Percentiles rank a stretch among this genome's conserved stretches.
Conservation (phyloP, 306 rosid species). For the Ziziphus jujuba region DNA sequence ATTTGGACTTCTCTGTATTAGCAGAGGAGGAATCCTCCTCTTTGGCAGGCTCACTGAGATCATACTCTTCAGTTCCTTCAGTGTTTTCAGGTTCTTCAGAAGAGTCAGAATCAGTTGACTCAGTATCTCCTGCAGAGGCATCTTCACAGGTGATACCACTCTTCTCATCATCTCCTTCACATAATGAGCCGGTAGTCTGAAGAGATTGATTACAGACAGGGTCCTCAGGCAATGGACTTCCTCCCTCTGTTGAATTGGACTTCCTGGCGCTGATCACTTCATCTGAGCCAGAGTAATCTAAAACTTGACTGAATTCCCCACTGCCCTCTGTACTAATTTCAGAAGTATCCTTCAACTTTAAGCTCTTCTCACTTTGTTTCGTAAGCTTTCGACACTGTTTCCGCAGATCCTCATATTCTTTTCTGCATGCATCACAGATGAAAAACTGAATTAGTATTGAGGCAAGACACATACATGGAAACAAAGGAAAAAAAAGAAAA, state of each 20-base stretch:
- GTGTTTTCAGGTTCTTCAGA: slow-evolving; percentile 23
- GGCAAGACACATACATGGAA: background rate
- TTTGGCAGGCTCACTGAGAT: slow-evolving; percentile 11
- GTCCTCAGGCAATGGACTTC: slow-evolving; percentile 12
- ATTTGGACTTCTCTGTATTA: slow-evolving; percentile 7
- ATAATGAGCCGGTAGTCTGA: slow-evolving; percentile 15
- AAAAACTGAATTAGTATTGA: background rate
- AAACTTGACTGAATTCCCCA: slow-evolving; percentile 20
- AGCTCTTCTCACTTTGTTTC: slow-evolving; percentile 12
- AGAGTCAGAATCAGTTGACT: slow-evolving; percentile 28
- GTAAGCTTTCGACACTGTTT: slow-evolving; percentile 12
- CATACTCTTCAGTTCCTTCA: slow-evolving; percentile 18
- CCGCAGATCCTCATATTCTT: slow-evolving; percentile 23
- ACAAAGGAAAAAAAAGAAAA: background rate
- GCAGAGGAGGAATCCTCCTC: slow-evolving; percentile 17
- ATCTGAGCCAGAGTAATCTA: slow-evolving; percentile 16
- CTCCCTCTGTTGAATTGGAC: slow-evolving; percentile 15
- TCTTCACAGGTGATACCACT: slow-evolving; percentile 27
- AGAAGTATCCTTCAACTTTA: slow-evolving; percentile 19
- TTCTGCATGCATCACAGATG: slow-evolving; percentile 15
- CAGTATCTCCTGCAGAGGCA: slow-evolving; percentile 19
- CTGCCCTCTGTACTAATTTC: slow-evolving; percentile 23
- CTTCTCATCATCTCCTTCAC: slow-evolving; percentile 19
- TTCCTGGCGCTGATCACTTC: slow-evolving; percentile 12
- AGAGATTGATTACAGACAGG: slow-evolving; percentile 4